Base-by-base conservation (phyloP, 2,329 filamentous ascomycete genomes). In the Celoporthe dispersa region DNA sequence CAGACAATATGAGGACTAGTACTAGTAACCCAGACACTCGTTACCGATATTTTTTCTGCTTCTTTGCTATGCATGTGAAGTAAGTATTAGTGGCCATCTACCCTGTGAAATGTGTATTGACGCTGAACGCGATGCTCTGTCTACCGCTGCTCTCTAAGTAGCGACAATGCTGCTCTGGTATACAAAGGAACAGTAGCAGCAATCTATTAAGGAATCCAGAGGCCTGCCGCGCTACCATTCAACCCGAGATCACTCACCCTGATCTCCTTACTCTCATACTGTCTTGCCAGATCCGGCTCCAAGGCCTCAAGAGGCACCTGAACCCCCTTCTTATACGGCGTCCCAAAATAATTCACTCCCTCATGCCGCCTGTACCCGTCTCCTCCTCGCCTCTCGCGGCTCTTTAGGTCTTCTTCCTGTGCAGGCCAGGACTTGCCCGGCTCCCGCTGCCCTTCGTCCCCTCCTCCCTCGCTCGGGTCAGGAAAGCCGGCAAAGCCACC, bases 291-390 rank as follows among this genome's bases (percentile, higher is more conserved):
- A 12, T 70, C 53, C 1, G 73, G 73, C 67, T 74, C 72, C 44
- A 74, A 25, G 1, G 44, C 67, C 3, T 71, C 68, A 1, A 74
- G 64, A 28, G 66, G 57, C 19, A 73, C 59, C 2, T 65, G 44
- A 4, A 73, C n/a, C 1, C 57, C 68, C 37, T 72, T 65, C 8
- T 57, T 67, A n/a, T 74, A 74, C n/a, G 73, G 72, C 4, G 73
- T 72, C 7, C 73, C 73, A 9, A 73, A 74, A 35, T 74, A 74
- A 51, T 74, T 74, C 8, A 63, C 70, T 9, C 73, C 72, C 31
- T 71, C 67, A 1, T 66, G 71, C 14, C 70, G 35, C 60, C 67
- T 68, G 31, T 73, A 68, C 12, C 63, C 37, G 16, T 33, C 62
- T 19, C 59, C 62, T 19, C 59, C 51, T 37, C 63, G 63, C 65